phyloP scores from a whole-genome alignment of 208 protist genomes.

The Trypanosoma conorhini region DNA sequence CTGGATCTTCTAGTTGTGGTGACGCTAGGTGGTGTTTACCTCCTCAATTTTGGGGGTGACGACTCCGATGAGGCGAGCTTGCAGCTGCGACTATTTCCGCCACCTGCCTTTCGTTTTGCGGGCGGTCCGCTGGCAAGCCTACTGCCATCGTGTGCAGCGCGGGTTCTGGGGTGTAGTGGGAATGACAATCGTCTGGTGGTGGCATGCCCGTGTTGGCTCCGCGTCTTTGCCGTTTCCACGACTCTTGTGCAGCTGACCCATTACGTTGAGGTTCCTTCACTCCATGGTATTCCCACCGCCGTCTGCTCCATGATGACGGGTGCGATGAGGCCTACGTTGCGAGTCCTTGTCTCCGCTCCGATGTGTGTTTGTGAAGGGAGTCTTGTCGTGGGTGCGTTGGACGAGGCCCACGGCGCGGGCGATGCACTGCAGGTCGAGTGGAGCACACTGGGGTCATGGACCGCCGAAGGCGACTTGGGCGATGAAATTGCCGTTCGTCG shows the following conservation, averaged over 20 bases:
- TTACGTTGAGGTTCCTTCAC: slow-evolving; percentile 41
- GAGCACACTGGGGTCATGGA: slow-evolving; percentile 16
- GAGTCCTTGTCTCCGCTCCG: slow-evolving; percentile 28
- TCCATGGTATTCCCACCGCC: slow-evolving; percentile 41
- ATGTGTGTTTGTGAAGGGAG: slow-evolving; percentile 26
- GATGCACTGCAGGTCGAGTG: slow-evolving; percentile 4
- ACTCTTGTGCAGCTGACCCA: slow-evolving; percentile 34
- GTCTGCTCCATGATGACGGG: slow-evolving; percentile 35
- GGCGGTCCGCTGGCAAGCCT: slow-evolving; percentile 18
- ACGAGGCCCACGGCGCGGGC: not conserved
- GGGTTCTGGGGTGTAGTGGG: slow-evolving; percentile 2
- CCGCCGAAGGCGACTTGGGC: slow-evolving; percentile 1
- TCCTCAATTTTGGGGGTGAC: slow-evolving; percentile 33
- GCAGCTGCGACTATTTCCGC: slow-evolving; percentile 23
- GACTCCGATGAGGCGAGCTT: slow-evolving; percentile 36
- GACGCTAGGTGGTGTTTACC: slow-evolving; percentile 45
- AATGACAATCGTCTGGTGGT: slow-evolving; percentile 38
- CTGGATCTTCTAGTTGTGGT: slow-evolving; percentile 62
- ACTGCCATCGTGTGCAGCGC: slow-evolving; percentile 11
- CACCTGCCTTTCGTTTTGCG: slow-evolving; percentile 19
- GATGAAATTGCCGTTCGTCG: slow-evolving; percentile 22
- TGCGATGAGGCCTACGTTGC: slow-evolving; percentile 2
- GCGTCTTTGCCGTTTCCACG: slow-evolving; percentile 38
- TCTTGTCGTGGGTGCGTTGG: not conserved
- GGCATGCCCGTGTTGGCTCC: slow-evolving; percentile 50